Evolutionary conservation across 768 basidiomycete species (phyloP).

Genomic region (Phylloporus sp.): DNA sequence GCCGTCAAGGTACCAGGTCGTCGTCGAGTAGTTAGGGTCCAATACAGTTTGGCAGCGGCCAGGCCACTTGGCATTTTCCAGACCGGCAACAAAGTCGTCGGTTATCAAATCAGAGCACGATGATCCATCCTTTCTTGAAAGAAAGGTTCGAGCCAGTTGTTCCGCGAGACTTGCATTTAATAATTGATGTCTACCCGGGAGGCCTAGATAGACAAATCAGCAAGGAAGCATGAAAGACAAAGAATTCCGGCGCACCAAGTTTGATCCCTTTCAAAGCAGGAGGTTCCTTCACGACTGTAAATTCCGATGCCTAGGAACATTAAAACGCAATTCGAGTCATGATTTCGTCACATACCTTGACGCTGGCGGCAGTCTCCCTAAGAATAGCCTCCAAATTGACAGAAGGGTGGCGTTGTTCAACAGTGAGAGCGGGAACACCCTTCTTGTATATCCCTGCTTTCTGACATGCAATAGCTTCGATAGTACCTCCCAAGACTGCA

Average conservation of each 20-base stretch:
- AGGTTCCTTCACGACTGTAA: slow-evolving; percentile 55
- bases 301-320: slow-evolving; percentile 54
- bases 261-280: slow-evolving; percentile 50
- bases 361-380: slow-evolving; percentile 58
- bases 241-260: slow-evolving; percentile 47
- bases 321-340: background rate
- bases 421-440: slow-evolving; percentile 82
- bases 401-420: slow-evolving; percentile 75
- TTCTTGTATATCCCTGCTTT: slow-evolving; percentile 98
- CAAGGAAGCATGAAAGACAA: background rate
- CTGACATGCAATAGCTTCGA: slow-evolving; percentile 88
- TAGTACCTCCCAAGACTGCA: slow-evolving; percentile 79
- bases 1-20: slow-evolving; percentile 91
- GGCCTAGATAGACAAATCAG: slow-evolving; percentile 45
- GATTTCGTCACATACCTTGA: slow-evolving; percentile 45
- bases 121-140: slow-evolving; percentile 34
- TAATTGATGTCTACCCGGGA: slow-evolving; percentile 81
- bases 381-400: slow-evolving; percentile 65
- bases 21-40: slow-evolving; percentile 50
- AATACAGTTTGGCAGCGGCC: slow-evolving; percentile 85
- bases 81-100: slow-evolving; percentile 51
- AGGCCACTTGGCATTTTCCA: slow-evolving; percentile 80
- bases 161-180: slow-evolving; percentile 88
- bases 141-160: slow-evolving; percentile 62
- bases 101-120: slow-evolving; percentile 37